Conservation (phyloP, 176 grass and related monocot species). For the Bromus sterilis region DNA sequence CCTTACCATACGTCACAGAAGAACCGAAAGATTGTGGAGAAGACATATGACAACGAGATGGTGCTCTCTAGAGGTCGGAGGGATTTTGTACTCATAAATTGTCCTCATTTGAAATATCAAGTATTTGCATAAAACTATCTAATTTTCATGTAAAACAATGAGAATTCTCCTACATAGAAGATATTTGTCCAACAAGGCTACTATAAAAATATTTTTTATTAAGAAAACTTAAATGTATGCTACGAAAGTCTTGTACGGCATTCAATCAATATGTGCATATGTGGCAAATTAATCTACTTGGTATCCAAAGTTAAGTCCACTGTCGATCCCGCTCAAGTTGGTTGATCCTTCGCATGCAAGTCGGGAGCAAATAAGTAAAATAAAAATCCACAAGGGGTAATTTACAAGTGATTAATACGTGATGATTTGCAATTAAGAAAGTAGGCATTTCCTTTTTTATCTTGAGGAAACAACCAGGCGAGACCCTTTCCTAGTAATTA, state of each 20-base stretch:
- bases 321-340: too few relatives aligned
- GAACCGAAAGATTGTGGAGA: background rate
- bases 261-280: background rate
- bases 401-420: background rate
- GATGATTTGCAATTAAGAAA: background rate
- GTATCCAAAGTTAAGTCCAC: background rate
- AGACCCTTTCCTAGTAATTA: too few relatives aligned
- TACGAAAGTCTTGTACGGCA: background rate
- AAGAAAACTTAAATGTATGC: background rate
- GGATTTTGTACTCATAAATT: background rate
- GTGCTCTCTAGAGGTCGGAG: background rate
- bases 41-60: background rate
- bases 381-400: background rate
- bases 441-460: background rate
- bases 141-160: background rate
- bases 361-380: background rate
- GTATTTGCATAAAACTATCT: background rate
- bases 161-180: background rate
- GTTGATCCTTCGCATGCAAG: conserved; percentile 16
- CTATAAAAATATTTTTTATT: background rate
- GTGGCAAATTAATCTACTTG: conserved; percentile 8
- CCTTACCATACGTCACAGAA: background rate
- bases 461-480: too few relatives aligned
- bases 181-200: background rate
- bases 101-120: background rate